Evolutionary conservation across 2,329 filamentous ascomycete species (phyloP), one percentile per base, ranked within the genome.

Genomic region (Aspergillus pseudoterreus): DNA sequence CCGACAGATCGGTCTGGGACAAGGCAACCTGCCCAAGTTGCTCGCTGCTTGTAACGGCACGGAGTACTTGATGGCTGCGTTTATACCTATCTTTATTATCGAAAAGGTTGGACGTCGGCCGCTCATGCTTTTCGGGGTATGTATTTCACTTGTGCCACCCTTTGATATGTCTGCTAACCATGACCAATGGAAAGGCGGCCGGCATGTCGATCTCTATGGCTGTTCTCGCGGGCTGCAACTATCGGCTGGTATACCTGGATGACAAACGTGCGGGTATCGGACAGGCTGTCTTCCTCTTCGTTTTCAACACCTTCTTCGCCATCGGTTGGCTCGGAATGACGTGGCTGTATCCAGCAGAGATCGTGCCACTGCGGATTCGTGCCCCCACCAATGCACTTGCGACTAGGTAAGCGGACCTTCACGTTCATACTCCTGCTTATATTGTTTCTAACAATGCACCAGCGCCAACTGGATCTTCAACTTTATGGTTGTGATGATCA

Each of bases 41-140:
- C 60, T 81, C 5, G 76, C 78, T 15, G 78, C 77, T 4, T 73
- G 70, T 54, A 80, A 80, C 53, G 78, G 78, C 19, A 80, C 77
- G 0, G 77, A 79, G 52, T 81, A 81, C 60, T 80, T 81, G 57
- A 45, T 78, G 22, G 76, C 77, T 1, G 79, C 76, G 1, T 74
- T 71, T 62, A 63, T 80, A 19, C 71, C 77, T 2, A 71, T 81
- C 22, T 78, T 78, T 54, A 73, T 74, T 8, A 74, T 80, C 48
- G 77, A 80, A 58, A 73, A 70, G 45, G 66, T 78, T 46, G 77
- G 77, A 9, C 73, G 87, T 24, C 79, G 87, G 14, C 80, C 82
- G 63, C 78, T 90, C 53, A 90, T 91, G 85, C 71, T 90, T 14
- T 82, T 88, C 56, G 86, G 86, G 81, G 82, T 1, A 82, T 83